phyloP scores from a whole-genome alignment of 2,329 filamentous ascomycete species.

The Fusarium cicatricum region DNA sequence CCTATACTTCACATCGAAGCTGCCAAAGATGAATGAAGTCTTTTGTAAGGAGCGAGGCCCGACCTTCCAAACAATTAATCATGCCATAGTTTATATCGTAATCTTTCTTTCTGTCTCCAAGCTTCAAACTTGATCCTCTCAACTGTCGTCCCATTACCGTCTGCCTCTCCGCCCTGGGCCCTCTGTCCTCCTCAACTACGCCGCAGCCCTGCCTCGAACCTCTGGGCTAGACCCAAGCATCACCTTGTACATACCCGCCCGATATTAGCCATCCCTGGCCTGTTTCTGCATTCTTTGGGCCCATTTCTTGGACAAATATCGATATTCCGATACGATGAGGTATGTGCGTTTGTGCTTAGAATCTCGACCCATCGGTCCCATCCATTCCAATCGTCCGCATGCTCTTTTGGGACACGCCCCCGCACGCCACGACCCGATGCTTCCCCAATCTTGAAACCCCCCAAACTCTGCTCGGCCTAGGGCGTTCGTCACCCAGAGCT shows the following conservation, averaged over 20 bases:
- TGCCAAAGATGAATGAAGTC: no score
- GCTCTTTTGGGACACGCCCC: constrained; percentile 7
- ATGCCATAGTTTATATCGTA: no score
- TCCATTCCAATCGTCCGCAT: background rate
- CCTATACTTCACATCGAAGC: no score
- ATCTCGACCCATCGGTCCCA: no score
- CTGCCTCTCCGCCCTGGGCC: no score
- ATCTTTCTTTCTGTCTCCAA: background rate
- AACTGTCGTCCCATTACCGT: background rate
- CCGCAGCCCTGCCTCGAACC: background rate
- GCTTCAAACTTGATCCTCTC: background rate
- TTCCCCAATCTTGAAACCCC: constrained; percentile 13
- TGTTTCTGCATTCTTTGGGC: background rate
- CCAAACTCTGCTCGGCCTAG: constrained; percentile 20
- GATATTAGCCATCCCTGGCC: background rate
- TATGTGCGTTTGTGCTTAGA: constrained; percentile 10
- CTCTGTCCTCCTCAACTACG: background rate
- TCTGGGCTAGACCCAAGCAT: background rate
- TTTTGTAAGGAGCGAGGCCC: no score
- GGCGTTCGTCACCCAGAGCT: constrained; percentile 17
- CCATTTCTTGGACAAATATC: background rate
- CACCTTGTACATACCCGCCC: background rate
- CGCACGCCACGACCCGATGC: constrained; percentile 8
- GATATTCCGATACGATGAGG: constrained; percentile 20
- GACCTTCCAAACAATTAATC: no score